These are phyloP conservation scores for Pleurotus eryngii DNA, from an alignment of 768 basidiomycete genomes.

Conservation along the genomic window DNA sequence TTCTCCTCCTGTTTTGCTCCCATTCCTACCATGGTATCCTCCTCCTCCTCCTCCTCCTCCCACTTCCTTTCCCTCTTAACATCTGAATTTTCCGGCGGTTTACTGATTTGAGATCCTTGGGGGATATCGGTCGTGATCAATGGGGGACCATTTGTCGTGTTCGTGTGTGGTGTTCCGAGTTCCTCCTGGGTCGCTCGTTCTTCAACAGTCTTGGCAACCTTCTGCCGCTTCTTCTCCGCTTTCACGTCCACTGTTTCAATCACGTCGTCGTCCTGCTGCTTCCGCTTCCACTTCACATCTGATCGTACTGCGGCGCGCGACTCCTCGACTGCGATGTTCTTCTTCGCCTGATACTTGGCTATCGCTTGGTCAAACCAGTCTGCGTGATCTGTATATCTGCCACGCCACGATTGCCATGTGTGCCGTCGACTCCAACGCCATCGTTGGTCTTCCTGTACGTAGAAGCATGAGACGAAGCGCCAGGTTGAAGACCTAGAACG, in stretches of 20 bases:
- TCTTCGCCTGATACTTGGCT: slow-evolving; percentile 31
- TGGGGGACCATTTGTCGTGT: too few relatives aligned
- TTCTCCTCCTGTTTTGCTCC: too few relatives aligned
- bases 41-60: too few relatives aligned
- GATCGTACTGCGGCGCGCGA: not conserved
- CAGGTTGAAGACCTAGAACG: slow-evolving; percentile 10
- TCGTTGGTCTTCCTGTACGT: slow-evolving; percentile 28
- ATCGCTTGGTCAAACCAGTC: slow-evolving; percentile 41
- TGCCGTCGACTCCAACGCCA: slow-evolving; percentile 57
- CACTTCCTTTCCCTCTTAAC: too few relatives aligned
- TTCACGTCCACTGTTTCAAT: not conserved
- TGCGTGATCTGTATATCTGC: slow-evolving; percentile 50
- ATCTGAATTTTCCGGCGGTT: too few relatives aligned
- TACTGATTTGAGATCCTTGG: too few relatives aligned
- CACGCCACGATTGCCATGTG: slow-evolving; percentile 62
- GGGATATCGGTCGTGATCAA: too few relatives aligned
- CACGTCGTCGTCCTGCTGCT: not conserved
- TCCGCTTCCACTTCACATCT: not conserved
- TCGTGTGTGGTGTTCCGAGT: too few relatives aligned
- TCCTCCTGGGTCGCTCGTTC: too few relatives aligned
- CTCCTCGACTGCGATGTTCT: slow-evolving; percentile 16
- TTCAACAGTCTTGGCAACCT: not conserved
- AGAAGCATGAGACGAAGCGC: not conserved
- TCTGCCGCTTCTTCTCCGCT: not conserved
- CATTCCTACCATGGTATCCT: too few relatives aligned